Conservation (phyloP, 371 early-diverging fungal genomes). For the Syncephalastrum monosporum region DNA sequence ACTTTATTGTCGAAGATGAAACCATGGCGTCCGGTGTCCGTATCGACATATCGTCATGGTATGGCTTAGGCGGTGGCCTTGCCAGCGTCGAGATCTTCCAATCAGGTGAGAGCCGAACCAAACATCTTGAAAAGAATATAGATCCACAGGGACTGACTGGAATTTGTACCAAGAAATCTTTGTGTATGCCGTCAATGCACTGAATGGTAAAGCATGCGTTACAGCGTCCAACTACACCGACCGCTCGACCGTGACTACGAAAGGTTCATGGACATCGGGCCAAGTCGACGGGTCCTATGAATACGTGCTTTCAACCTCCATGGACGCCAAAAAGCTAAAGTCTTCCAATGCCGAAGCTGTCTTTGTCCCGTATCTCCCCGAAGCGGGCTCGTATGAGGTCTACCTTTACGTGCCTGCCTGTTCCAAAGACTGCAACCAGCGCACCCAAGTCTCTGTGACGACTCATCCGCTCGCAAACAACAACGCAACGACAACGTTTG, state of each 20-base stretch:
- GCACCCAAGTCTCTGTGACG: slow-evolving; percentile 41
- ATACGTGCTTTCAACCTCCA: slow-evolving; percentile 19
- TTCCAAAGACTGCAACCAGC: slow-evolving; percentile 43
- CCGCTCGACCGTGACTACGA: slow-evolving; percentile 18
- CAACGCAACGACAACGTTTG: slow-evolving; percentile 1
- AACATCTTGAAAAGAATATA: neutral
- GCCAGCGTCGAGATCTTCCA: slow-evolving; percentile 69
- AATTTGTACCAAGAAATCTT: slow-evolving; percentile 16
- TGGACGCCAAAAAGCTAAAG: slow-evolving; percentile 20
- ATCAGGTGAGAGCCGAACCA: slow-evolving; percentile 33
- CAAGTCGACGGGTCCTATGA: slow-evolving; percentile 22
- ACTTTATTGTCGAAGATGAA: slow-evolving; percentile 52
- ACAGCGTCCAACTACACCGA: slow-evolving; percentile 3
- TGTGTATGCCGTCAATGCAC: slow-evolving; percentile 20
- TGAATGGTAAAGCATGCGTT: slow-evolving; percentile 15
- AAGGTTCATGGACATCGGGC: slow-evolving; percentile 23
- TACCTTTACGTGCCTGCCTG: slow-evolving; percentile 64
- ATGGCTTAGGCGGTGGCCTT: slow-evolving; percentile 75
- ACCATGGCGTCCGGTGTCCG: slow-evolving; percentile 51
- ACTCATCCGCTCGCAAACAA: slow-evolving; percentile 22
- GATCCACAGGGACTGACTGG: neutral
- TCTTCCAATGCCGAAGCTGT: slow-evolving; percentile 38
- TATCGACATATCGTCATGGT: slow-evolving; percentile 69
- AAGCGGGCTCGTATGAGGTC: slow-evolving; percentile 66
- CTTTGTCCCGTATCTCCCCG: slow-evolving; percentile 59